These are phyloP conservation scores for Kickxella alabastrina DNA, from an alignment of 192 early-diverging fungal species.

Conservation along the genomic window DNA sequence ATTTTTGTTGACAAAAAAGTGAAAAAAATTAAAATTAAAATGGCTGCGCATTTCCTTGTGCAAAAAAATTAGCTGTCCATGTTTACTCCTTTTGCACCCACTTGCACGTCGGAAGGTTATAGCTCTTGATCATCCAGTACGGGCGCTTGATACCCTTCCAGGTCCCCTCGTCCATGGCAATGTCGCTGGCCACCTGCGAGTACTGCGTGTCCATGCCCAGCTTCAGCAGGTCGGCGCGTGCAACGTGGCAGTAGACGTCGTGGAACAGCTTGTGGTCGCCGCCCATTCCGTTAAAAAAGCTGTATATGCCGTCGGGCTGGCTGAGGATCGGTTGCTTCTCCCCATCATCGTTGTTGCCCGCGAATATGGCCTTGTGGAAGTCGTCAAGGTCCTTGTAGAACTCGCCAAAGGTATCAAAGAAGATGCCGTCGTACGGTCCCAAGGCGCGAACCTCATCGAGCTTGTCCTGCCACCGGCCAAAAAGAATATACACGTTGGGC, in stretches of 20 bases:
- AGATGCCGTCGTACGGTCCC: conserved; percentile 83
- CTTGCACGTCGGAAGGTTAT: conserved; percentile 48
- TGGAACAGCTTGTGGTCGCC: conserved; percentile 95
- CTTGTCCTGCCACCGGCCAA: conserved; percentile 92
- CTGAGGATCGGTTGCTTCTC: conserved; percentile 62
- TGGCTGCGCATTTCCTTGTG: not conserved
- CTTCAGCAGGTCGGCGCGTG: conserved; percentile 73
- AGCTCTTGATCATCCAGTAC: conserved; percentile 54
- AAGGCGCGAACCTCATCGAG: conserved; percentile 60
- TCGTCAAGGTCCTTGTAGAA: conserved; percentile 83
- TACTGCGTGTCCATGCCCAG: conserved; percentile 76
- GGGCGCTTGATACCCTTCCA: conserved; percentile 85
- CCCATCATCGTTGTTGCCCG: conserved; percentile 3
- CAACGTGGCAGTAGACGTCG: conserved; percentile 87
- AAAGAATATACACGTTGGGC: conserved; percentile 75
- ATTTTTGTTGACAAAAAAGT: not conserved
- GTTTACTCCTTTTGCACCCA: conserved; percentile 14
- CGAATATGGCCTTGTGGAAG: conserved; percentile 62
- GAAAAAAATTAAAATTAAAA: not conserved
- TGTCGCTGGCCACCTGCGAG: conserved; percentile 68
- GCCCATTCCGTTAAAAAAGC: conserved; percentile 93
- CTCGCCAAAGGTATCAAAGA: conserved; percentile 93
- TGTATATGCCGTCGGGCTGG: conserved; percentile 75
- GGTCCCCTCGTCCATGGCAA: conserved; percentile 70
- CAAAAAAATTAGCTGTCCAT: not conserved